Evolutionary conservation across 805 yeast genomes (phyloP).

Genomic region (Debaryomyces castellii): DNA sequence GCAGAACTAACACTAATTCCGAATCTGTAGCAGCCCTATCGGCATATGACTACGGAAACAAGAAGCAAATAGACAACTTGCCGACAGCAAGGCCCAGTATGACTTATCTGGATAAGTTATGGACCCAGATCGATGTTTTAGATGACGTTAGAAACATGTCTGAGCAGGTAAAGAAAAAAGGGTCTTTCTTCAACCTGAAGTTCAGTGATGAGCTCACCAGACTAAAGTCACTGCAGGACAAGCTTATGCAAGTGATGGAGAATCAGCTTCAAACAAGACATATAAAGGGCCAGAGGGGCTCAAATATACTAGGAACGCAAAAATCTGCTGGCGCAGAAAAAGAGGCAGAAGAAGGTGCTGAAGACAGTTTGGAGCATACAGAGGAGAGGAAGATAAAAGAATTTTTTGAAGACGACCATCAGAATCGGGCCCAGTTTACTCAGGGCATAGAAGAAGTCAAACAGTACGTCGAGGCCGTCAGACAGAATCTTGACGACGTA

Average conservation of each 20-base stretch:
- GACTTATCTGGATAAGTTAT: constrained; percentile 70
- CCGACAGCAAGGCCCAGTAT: constrained; percentile 58
- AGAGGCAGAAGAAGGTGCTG: constrained; percentile 7
- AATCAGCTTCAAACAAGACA: constrained; percentile 23
- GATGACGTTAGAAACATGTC: constrained; percentile 74
- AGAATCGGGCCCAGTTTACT: constrained; percentile 36
- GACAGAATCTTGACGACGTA: constrained; percentile 49
- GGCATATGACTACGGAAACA: constrained; percentile 9
- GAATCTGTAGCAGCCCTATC: constrained; percentile 9
- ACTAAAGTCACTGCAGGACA: constrained; percentile 55
- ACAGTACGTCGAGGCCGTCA: constrained; percentile 49
- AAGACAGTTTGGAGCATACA: constrained; percentile 12
- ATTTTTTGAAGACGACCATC: constrained; percentile 20
- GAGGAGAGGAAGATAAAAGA: constrained; percentile 21
- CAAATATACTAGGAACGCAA: background rate
- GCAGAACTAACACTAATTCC: constrained; percentile 17
- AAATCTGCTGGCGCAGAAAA: constrained; percentile 3
- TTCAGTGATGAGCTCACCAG: constrained; percentile 53
- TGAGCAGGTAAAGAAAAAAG: constrained; percentile 37
- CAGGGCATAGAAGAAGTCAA: constrained; percentile 53
- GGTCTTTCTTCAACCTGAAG: constrained; percentile 50
- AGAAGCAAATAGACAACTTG: constrained; percentile 42
- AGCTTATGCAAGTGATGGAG: constrained; percentile 32
- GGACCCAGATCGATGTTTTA: constrained; percentile 85
- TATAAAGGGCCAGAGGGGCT: background rate